phyloP scores from a whole-genome alignment of 257 asterid genomes.

The Fraxinus cuspidata region DNA sequence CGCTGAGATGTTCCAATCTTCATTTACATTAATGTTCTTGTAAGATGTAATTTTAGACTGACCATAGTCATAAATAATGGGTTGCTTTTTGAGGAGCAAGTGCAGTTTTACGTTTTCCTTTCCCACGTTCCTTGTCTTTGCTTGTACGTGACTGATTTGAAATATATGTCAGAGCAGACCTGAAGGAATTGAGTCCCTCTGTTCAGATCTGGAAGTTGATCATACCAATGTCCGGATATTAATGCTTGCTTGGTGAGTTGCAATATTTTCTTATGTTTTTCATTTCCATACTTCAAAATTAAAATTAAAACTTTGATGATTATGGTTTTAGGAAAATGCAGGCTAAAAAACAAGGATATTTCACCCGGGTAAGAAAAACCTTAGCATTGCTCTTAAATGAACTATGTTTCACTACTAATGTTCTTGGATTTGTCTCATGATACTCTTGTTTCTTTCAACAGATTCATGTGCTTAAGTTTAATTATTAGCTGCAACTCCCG shows the following conservation, averaged over 20 bases:
- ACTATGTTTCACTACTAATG: not conserved
- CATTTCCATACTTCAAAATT: constrained; percentile 5
- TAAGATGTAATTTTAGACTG: not conserved
- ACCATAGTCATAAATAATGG: not conserved
- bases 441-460: not conserved
- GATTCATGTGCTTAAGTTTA: not conserved
- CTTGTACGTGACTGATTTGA: constrained; percentile 23
- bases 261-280: constrained; percentile 12
- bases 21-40: not conserved
- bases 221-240: constrained; percentile 80
- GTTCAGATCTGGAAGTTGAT: constrained; percentile 76
- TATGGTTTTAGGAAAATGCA: constrained; percentile 75
- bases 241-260: constrained; percentile 87
- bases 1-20: constrained; percentile 1
- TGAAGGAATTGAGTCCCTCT: constrained; percentile 83
- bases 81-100: not conserved
- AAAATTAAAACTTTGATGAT: constrained; percentile 29
- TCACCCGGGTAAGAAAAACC: constrained; percentile 62
- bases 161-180: constrained; percentile 56
- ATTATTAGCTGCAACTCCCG: not conserved
- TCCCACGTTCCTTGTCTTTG: constrained; percentile 18
- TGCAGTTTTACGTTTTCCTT: constrained; percentile 15
- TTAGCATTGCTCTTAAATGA: constrained; percentile 4
- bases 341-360: constrained; percentile 91
- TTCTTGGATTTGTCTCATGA: not conserved